Base-by-base conservation (phyloP, 352 stramenopile species). In the Pythium phragmiticola region DNA sequence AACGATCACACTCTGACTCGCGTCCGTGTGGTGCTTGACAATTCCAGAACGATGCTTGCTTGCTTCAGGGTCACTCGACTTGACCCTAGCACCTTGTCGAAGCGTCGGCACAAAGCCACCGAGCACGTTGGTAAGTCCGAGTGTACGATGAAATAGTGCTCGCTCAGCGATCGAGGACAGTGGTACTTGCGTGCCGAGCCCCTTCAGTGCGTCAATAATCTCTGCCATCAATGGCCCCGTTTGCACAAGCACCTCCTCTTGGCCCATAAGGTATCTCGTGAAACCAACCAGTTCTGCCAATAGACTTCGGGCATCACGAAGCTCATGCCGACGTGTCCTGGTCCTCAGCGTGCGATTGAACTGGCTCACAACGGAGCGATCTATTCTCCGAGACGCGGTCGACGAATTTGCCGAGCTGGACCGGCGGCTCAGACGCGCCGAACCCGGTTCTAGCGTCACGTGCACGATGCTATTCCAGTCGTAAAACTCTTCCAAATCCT, bases 381-480 rank as follows among this genome's bases (percentile, higher is more conserved):
- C 63, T 3, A 64, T 41, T 63, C 78, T 80, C n/a, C 68, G 78
- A 30, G 58, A 11, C 6, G 66, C 36, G 28, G 54, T 66, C 2
- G 58, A 59, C 7, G 58, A 62, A 17, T 17, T 48, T 19, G 58
- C 58, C 11, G 67, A 57, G 12, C 62, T 66, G 6, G 76, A 66
- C 13, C 78, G 74, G 19, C 80, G 76, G 43, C 73, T 69, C 7
- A 83, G 56, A 7, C 78, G 75, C 3, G 68, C 69, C 16, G 74
- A 76, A 0, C 81, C 81, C 45, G 81, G 78, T 41, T 88, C 78
- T 30, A 88, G 55, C 0, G 61, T 63, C 23, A 71, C 57, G 46
- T 72, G 61, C 17, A 82, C 51, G 17, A 70, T 62, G 34, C 60
- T 73, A 54, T 90, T 76, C 78, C 78, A 90, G 33, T 85, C 72